Base-by-base conservation (phyloP, 176 grass and related monocot genomes). In the Musa acuminata region DNA sequence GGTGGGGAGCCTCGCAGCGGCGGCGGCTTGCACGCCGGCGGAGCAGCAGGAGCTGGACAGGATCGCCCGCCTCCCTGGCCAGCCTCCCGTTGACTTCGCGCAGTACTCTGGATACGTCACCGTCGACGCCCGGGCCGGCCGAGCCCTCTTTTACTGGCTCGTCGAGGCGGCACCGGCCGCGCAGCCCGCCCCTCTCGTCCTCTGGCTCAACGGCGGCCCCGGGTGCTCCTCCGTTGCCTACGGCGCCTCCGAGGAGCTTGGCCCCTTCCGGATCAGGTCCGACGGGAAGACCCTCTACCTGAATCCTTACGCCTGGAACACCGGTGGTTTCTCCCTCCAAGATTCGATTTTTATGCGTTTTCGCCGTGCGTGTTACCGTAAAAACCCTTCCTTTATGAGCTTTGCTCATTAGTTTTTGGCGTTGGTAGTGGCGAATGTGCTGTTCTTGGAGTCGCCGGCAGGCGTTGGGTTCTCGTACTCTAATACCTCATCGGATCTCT, bases 201-300 rank as follows among this genome's bases (percentile, higher is more conserved):
- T 96, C 66, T 96, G 93, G 93, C 93, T 96, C 72, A 96, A 96
- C 71, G 93, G 93, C 22, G 93, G 93, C 27, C 94, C 90, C 8
- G 90, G 94, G 21, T 97, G 87, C 80, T 97, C 94, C 20, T 97
- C 94, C 16, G 66, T 97, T 21, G 94, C 83, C 21, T 97, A 91
- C 69, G 94, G 94, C 69, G 90, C 87, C 0, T 93, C 90, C 3
- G 93, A 97, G 81, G 90, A 97, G 83, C 77, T 97, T 26, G 93
- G 93, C 54, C 82, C 90, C 23, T 97, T 97, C 77, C 84, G 85
- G 52, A 88, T 93, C 83, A 85, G 85, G 49, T 35, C 90, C 73
- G 85, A 97, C 23, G 90, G 93, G 62, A 53, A 49, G 72, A 76
- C 85, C 8, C 87, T 97, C 52, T 90, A 60, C 52, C 11, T 83